phyloP scores from a whole-genome alignment of 306 rosid species.

The Sesbania bispinosa region DNA sequence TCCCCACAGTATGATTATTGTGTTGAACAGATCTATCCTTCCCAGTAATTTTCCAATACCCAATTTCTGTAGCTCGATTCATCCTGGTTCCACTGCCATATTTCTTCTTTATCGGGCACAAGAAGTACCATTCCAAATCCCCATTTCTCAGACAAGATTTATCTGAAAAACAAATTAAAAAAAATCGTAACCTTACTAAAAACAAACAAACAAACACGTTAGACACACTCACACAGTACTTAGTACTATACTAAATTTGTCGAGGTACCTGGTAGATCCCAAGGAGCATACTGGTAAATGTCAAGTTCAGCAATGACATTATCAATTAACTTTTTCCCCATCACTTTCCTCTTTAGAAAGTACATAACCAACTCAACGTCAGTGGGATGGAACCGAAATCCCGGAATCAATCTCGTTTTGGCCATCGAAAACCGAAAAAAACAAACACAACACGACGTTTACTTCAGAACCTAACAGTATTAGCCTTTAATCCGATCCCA shows the following conservation, averaged over 20 bases:
- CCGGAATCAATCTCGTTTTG: slow-evolving; percentile 38
- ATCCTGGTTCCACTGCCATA: slow-evolving; percentile 52
- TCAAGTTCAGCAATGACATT: slow-evolving; percentile 55
- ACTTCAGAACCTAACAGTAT: too few species aligned
- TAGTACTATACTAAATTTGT: neutral
- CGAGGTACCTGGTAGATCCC: slow-evolving; percentile 75
- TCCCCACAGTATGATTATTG: slow-evolving; percentile 22
- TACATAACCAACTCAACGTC: slow-evolving; percentile 52
- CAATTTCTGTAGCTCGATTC: slow-evolving; percentile 54
- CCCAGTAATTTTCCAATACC: slow-evolving; percentile 82
- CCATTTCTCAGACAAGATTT: slow-evolving; percentile 40
- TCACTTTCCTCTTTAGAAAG: slow-evolving; percentile 61
- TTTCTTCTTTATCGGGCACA: slow-evolving; percentile 58
- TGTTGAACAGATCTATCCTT: slow-evolving; percentile 42
- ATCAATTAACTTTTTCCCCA: slow-evolving; percentile 27
- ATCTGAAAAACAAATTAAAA: slow-evolving; percentile 38
- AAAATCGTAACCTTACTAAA: neutral
- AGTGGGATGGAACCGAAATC: slow-evolving; percentile 71
- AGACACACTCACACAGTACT: neutral
- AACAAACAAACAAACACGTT: neutral
- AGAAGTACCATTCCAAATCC: slow-evolving; percentile 75
- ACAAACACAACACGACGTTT: neutral
- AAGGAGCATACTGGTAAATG: slow-evolving; percentile 59
- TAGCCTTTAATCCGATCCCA: neutral
- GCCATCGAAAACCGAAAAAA: slow-evolving; percentile 22